Base-by-base conservation (phyloP, 1,139 yeast species). In the Candida sp. region DNA sequence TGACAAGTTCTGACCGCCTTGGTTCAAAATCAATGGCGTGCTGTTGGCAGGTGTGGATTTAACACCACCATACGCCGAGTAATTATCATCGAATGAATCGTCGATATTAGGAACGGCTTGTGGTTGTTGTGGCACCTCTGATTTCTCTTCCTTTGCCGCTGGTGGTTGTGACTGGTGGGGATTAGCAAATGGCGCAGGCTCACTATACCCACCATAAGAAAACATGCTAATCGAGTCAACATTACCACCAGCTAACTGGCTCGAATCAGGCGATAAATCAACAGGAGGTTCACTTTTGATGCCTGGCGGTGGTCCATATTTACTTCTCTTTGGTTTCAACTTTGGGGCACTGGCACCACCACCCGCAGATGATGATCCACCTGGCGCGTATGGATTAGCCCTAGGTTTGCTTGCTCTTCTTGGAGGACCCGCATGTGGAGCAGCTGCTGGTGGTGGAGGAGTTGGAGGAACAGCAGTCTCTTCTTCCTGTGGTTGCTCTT, bases 381-480 rank as follows among this genome's bases (percentile, higher is more conserved):
- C 35, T 12, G 81, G 80, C 2, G 80, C 80, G 58, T 76, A 75
- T 30, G 81, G 80, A 51, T 75, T 75, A n/a, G 56, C 56, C 49
- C 60, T 65, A 3, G 49, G 54, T 39, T 32, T 38, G 28, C 30
- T 12, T 12, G 23, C 30, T 31, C 12, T 8, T 40, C 22, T 38
- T 30, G 31, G 28, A 1, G 47, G 42, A 6, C 45, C 45, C 6
- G 47, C 50, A 30, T 53, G 47, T 28, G 56, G 54, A 35, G 52
- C 47, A 9, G 51, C 49, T 9, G 50, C 44, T 32, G 55, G 52
- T 12, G 53, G 48, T 7, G 47, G 35, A n/a, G 47, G 38, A n/a
- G n/a, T n/a, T 12, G 55, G 32, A n/a, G 49, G 41, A 34, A 44
- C 49, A 35, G 42, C 44, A 12, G 31, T 37, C 8, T 25, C 12